Evolutionary conservation across 2,329 filamentous ascomycete species (phyloP).

Genomic region (Thielaviopsis populi): DNA sequence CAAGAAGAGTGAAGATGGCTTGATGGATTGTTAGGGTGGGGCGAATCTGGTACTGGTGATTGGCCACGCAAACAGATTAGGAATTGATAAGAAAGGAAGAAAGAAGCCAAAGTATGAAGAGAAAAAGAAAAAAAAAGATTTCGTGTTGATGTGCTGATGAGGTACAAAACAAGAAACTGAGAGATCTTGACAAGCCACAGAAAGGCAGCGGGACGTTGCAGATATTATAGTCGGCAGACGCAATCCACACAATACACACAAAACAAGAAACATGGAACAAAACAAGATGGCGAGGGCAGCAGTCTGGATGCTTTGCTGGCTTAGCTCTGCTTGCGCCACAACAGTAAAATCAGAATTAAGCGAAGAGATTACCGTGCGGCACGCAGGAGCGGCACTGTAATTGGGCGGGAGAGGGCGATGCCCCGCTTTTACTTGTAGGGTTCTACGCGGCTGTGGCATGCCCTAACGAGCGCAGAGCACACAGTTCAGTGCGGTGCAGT

Average conservation of each 20-base stretch:
- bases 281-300: background rate
- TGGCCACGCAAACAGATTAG: background rate
- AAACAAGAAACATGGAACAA: background rate
- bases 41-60: background rate
- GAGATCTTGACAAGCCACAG: background rate
- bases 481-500: background rate
- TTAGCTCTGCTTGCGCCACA: background rate
- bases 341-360: slow-evolving; percentile 2
- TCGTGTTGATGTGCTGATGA: background rate
- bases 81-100: background rate
- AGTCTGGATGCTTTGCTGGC: background rate
- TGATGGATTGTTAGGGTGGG: background rate
- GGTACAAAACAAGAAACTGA: background rate
- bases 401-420: background rate
- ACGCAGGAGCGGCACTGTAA: background rate
- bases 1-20: background rate
- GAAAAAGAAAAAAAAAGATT: background rate
- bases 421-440: background rate
- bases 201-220: background rate
- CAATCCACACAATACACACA: background rate
- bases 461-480: background rate
- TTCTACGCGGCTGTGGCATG: background rate
- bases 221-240: background rate
- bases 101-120: background rate
- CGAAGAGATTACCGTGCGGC: background rate